These are phyloP conservation scores for Trichoderma cornu-damae DNA, from an alignment of 2,329 filamentous ascomycete species.

Conservation along the genomic window DNA sequence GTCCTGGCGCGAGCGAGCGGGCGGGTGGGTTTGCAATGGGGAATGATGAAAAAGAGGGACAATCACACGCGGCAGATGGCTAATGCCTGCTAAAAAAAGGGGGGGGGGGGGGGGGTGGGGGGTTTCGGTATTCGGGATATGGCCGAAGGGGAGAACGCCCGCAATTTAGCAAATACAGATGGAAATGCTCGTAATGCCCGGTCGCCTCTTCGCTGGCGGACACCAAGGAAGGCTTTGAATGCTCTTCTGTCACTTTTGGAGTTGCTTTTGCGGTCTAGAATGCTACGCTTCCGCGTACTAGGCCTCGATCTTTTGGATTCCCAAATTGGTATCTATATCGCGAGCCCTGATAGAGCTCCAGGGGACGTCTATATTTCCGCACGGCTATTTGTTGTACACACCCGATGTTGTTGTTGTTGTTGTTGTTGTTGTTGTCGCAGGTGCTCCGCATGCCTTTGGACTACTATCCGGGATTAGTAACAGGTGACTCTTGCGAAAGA, in stretches of 20 bases:
- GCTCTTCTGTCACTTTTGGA: neutral
- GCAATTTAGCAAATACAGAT: neutral
- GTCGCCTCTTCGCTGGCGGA: neutral
- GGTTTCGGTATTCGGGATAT: slow-evolving; percentile 8
- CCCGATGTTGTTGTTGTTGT: neutral
- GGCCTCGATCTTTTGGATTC: neutral
- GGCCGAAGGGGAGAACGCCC: neutral
- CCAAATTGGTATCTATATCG: neutral
- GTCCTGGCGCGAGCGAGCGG: too few relatives aligned
- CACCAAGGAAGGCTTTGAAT: neutral
- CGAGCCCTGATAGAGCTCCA: neutral
- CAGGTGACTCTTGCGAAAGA: neutral
- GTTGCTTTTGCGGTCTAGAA: slow-evolving; percentile 2
- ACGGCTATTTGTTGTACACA: neutral
- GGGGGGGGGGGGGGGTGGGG: neutral
- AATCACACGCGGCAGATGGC: neutral
- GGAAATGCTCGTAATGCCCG: neutral
- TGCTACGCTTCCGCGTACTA: neutral
- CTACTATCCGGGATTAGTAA: too few relatives aligned
- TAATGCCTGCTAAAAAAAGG: neutral
- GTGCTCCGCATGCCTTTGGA: neutral
- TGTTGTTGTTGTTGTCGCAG: neutral
- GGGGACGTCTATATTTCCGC: neutral
- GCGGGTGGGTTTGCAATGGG: neutral
- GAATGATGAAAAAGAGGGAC: neutral